Base-by-base conservation (phyloP, 2,329 filamentous ascomycete species). In the Ilyonectria robusta region DNA sequence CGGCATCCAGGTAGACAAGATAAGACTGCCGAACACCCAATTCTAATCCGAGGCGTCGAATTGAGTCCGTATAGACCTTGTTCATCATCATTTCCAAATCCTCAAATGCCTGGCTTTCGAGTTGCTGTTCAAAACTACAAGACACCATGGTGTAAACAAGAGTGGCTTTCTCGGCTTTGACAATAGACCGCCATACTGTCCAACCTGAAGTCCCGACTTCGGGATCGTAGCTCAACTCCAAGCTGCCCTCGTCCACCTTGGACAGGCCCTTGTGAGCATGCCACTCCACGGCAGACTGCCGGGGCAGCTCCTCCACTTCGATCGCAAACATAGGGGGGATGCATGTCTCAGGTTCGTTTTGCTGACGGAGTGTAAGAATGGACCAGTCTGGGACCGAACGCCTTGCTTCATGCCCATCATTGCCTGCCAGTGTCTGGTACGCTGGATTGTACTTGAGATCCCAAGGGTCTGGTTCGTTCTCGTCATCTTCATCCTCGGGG, bases 251-350 rank as follows among this genome's bases (percentile, higher is more conserved):
- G 5, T 71, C 66, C 4, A 83, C 67, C 26, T 70, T 64, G 10
- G 79, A 78, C 7, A 92, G 79, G 0, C 93, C 93, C 3, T 89
- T 77, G 64, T 92, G 88, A 1, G 86, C 91, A 72, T 93, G 92
- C 95, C 95, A 99, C 82, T 99, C 96, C 11, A 98, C 89, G 42
- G 85, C 85, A 31, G 92, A 92, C 17, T 83, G 85, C 21, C 93
- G 88, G 1, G 96, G 96, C 13, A 99, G 85, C 70, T 91, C 88
- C 48, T 91, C 87, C 1, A 98, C 92, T 76, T 96, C 90, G 1
- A 90, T 91, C 0, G 92, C 87, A 76, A 96, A 92, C 73, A 95
- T 86, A 0, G 92, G 92, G 1, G 94, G 91, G 2, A 87, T 72
- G 21, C 75, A 79, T 3, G 70, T 74, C 57, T 77, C 70, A 23